Conservation (phyloP, 208 protist genomes). For the Endotrypanum monterogeii region DNA sequence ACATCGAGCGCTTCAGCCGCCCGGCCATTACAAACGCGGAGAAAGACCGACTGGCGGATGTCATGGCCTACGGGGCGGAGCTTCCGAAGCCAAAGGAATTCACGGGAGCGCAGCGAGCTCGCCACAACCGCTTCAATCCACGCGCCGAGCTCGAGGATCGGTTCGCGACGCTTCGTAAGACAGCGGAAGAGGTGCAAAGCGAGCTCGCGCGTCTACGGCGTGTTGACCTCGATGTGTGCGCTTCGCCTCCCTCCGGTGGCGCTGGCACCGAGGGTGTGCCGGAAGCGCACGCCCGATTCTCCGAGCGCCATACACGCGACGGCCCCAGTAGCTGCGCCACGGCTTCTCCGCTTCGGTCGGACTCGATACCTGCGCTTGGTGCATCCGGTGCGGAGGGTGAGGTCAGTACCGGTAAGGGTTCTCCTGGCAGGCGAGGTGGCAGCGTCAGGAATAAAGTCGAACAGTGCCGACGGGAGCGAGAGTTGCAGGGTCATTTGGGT, state of each 20-base stretch:
- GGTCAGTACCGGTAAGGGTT: constrained; percentile 7
- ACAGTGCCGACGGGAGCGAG: constrained; percentile 44
- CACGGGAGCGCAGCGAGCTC: constrained; percentile 64
- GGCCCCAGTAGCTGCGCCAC: background rate
- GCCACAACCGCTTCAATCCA: constrained; percentile 52
- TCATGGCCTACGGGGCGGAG: constrained; percentile 80
- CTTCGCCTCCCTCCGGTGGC: background rate
- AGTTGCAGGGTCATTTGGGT: constrained; percentile 48
- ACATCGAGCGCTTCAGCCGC: constrained; percentile 33
- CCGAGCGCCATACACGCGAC: constrained; percentile 3
- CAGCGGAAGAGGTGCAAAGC: constrained; percentile 42
- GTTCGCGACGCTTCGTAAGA: constrained; percentile 53
- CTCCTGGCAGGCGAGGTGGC: constrained; percentile 6
- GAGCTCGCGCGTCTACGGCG: constrained; percentile 57
- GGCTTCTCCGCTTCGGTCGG: background rate
- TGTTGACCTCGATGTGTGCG: background rate
- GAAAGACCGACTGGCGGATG: constrained; percentile 81
- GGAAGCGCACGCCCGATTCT: constrained; percentile 5
- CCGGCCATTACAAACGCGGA: constrained; percentile 68
- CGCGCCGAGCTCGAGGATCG: constrained; percentile 60
- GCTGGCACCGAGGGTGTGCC: background rate
- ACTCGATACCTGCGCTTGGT: background rate
- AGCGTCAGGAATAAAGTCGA: constrained; percentile 38
- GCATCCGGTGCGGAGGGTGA: background rate
- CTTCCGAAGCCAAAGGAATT: constrained; percentile 59